These are phyloP conservation scores for Rosa chinensis DNA, from an alignment of 306 rosid species.

Conservation along the genomic window DNA sequence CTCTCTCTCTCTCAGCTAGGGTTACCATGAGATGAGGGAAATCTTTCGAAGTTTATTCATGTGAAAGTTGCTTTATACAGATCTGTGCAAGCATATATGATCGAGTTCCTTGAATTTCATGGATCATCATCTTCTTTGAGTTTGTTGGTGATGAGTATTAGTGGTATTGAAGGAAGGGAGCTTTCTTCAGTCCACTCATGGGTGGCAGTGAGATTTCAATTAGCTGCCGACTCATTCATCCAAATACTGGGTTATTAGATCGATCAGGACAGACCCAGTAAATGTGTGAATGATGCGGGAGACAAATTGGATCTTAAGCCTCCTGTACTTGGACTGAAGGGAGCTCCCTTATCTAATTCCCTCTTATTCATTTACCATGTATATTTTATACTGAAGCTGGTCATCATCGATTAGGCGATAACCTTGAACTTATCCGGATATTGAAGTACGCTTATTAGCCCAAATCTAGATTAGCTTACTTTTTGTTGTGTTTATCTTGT, in stretches of 20 bases:
- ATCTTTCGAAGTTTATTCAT: background rate
- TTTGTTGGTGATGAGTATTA: background rate
- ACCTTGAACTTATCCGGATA: slow-evolving; percentile 4
- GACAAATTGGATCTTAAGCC: slow-evolving; percentile 76
- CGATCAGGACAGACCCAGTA: slow-evolving; percentile 37
- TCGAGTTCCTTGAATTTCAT: background rate
- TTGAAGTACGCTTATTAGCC: background rate
- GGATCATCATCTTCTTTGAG: background rate
- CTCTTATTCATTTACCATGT: background rate
- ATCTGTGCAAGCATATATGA: slow-evolving; percentile 10
- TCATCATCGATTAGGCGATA: background rate
- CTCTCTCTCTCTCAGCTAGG: background rate
- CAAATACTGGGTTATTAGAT: slow-evolving; percentile 60
- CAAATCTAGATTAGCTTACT: slow-evolving; percentile 4
- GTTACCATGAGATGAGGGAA: background rate
- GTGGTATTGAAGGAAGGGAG: slow-evolving; percentile 49
- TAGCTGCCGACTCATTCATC: slow-evolving; percentile 99
- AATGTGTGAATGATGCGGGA: slow-evolving; percentile 96
- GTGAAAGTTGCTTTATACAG: background rate
- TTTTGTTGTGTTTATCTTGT: slow-evolving; percentile 15
- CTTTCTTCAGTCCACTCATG: slow-evolving; percentile 93
- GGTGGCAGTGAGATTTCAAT: slow-evolving; percentile 54
- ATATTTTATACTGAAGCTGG: background rate
- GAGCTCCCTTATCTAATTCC: slow-evolving; percentile 72
- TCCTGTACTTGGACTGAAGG: slow-evolving; percentile 99